Conservation (phyloP, 129 eudicot genomes). For the Dittrichia graveolens region DNA sequence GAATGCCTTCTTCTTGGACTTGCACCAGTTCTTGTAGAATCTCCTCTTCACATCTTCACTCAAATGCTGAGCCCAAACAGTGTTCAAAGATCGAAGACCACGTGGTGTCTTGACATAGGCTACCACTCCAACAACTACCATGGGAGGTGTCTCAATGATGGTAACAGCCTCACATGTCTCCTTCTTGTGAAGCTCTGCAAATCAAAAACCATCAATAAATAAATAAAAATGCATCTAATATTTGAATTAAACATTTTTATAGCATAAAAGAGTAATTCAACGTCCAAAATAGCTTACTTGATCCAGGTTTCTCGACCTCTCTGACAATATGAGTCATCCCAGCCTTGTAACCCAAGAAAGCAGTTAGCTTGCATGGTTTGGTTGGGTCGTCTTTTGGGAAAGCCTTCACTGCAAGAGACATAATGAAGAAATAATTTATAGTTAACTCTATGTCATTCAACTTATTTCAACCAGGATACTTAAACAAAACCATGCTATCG, state of each 20-base stretch:
- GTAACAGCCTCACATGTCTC: slow-evolving; percentile 83
- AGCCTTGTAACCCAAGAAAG: slow-evolving; percentile 60
- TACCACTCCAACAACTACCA: slow-evolving; percentile 80
- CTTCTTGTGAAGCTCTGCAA: slow-evolving; percentile 76
- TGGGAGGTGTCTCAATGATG: slow-evolving; percentile 71
- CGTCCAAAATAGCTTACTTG: slow-evolving; percentile 30
- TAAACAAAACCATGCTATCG: not conserved
- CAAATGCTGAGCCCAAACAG: slow-evolving; percentile 82
- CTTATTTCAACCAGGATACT: not conserved
- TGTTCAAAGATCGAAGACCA: slow-evolving; percentile 60
- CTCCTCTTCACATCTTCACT: slow-evolving; percentile 73
- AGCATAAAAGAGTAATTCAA: not conserved
- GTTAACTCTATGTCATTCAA: not conserved
- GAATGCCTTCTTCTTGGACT: slow-evolving; percentile 80
- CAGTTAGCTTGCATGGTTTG: slow-evolving; percentile 51
- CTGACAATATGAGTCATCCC: slow-evolving; percentile 59
- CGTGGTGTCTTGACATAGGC: slow-evolving; percentile 69
- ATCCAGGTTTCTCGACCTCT: slow-evolving; percentile 60
- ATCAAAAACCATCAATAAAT: not conserved
- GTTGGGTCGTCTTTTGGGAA: slow-evolving; percentile 56
- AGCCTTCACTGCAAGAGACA: slow-evolving; percentile 44
- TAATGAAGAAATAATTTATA: not conserved
- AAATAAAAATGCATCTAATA: not conserved
- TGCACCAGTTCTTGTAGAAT: slow-evolving; percentile 81
- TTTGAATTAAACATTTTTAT: not conserved